phyloP scores from a whole-genome alignment of 208 protist genomes.

The Naegleria fowleri region DNA sequence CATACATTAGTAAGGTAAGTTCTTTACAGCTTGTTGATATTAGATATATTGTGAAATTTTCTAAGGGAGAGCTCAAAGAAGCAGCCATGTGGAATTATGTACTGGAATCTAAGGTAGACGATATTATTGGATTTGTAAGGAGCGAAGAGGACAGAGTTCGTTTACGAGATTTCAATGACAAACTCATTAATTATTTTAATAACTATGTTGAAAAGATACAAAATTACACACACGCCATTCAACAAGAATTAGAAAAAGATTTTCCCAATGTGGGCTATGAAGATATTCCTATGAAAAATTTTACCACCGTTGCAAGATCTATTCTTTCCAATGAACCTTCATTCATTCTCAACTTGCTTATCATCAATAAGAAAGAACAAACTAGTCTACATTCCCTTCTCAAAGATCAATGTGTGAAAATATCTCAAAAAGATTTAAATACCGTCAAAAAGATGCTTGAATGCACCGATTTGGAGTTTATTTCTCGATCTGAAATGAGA shows the following conservation, averaged over 20 bases:
- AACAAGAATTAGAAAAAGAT: neutral
- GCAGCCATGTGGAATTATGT: neutral
- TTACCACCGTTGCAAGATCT: neutral
- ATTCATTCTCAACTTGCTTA: neutral
- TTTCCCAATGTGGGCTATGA: neutral
- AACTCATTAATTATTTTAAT: neutral
- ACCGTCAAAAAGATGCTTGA: neutral
- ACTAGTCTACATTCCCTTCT: neutral
- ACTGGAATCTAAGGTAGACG: neutral
- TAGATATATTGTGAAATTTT: neutral
- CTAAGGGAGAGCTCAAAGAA: neutral
- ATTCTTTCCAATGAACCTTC: neutral
- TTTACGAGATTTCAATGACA: neutral
- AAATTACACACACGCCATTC: neutral
- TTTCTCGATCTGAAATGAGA: neutral
- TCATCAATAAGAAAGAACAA: neutral
- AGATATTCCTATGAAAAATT: neutral
- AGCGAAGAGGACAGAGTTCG: neutral
- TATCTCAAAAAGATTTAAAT: neutral
- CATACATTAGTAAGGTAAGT: neutral
- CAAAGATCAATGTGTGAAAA: neutral
- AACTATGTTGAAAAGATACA: neutral
- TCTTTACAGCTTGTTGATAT: no score
- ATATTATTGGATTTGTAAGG: constrained; percentile 7
- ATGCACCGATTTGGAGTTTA: neutral